Evolutionary conservation across 202 grass and related monocot genomes (phyloP), one percentile per base, ranked within the genome.

Genomic region (Schoenoplectus tabernaemontani): DNA sequence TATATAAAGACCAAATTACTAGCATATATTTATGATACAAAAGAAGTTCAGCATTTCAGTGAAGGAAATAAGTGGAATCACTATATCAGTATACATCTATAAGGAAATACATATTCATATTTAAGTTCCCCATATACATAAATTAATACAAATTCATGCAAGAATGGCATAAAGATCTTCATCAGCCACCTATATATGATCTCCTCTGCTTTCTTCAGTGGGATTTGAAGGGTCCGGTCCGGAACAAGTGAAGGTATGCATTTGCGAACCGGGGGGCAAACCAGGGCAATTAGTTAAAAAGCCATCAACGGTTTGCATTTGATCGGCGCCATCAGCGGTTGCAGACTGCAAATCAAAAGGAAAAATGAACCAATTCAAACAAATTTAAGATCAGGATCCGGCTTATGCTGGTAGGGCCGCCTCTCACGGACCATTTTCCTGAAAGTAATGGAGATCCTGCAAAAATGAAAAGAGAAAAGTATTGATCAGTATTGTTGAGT

Each of bases 381-480:
- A n/a, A 44, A 44, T 22, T 59, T 41, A 44, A 93, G 69, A 66
- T 85, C 84, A n/a, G 79, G 54, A 48, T 91, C 84, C 4, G 86
- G 62, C 23, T 4, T 38, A 65, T 87, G 88, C 2, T 47, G 59
- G 57, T 75, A 82, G 0, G 88, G 87, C 23, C 83, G 7, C 78
- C 89, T 95, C 24, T 0, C 1, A 8, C 41, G 15, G 66, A 87
- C 81, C 87, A 91, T 94, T 41, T 89, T 94, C 39, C 92, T 63
- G 67, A 94, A 94, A 0, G 92, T 94, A 19, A 89, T 89, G 1
- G 92, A 94, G 37, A 94, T 89, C 83, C 82, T 87, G 81, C n/a
- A 39, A 76, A 64, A 57, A 24, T 78, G 0, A 43, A 59, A 68
- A 43, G 1, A 12, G 9, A 69, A 44, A 64, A 17, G 36, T 22